Evolutionary conservation across 176 grass and related monocot species (phyloP).

Genomic region (Panicum miliaceum): DNA sequence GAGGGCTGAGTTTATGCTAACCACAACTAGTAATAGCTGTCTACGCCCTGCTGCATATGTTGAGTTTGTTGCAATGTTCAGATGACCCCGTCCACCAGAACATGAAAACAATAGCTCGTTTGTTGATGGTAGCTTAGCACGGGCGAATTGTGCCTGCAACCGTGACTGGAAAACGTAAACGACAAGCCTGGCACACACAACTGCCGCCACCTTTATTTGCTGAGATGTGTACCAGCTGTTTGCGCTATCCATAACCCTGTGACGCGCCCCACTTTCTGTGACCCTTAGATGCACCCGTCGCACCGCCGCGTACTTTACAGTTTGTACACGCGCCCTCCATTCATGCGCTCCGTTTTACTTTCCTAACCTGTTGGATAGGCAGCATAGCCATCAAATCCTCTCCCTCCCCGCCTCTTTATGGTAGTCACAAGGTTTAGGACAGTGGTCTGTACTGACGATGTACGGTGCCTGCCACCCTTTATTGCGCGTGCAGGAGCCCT

Average conservation of each 20-base stretch:
- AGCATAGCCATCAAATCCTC: constrained; percentile 26
- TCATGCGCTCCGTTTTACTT: constrained; percentile 28
- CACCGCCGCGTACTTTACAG: constrained; percentile 40
- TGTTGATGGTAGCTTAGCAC: not conserved
- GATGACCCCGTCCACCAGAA: not conserved
- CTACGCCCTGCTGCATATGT: not conserved
- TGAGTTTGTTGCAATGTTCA: not conserved
- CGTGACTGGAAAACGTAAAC: constrained; percentile 10
- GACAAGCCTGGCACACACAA: constrained; percentile 12
- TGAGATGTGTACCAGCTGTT: constrained; percentile 27
- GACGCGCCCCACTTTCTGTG: constrained; percentile 1
- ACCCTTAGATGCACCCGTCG: constrained; percentile 35
- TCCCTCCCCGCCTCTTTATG: constrained; percentile 37
- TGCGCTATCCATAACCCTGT: constrained; percentile 28
- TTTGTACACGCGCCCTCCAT: not conserved
- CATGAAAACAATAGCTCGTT: not conserved
- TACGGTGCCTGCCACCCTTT: constrained; percentile 9
- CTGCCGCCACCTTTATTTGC: not conserved
- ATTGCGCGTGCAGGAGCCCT: constrained; percentile 62
- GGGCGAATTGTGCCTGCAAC: not conserved
- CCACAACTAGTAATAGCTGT: not conserved
- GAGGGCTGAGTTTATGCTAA: constrained; percentile 19
- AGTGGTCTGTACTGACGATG: constrained; percentile 28
- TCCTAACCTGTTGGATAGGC: constrained; percentile 47
- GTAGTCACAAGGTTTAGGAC: constrained; percentile 37